Base-by-base conservation (phyloP, 768 basidiomycete genomes). In the Tricholomella constricta region DNA sequence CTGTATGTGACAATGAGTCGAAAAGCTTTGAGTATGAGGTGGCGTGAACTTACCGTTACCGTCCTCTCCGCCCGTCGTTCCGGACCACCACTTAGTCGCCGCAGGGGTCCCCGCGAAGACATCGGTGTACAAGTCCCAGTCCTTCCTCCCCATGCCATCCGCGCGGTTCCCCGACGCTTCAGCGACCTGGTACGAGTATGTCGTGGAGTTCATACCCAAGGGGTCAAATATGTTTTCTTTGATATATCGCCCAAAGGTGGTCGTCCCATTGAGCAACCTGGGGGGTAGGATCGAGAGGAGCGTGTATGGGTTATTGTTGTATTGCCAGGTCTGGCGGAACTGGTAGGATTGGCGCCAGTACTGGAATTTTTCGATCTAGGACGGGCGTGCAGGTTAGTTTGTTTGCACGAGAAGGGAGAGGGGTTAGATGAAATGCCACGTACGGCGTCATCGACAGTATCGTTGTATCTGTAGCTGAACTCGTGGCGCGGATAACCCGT, bases 241-340 rank as follows among this genome's bases (percentile, higher is more conserved):
- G 32, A 69, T 65, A 52, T 69, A 70, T 27, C 56, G 52, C 15
- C 62, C 60, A 37, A 69, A 58, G 15, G 65, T 42, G 15, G 63
- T 42, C 1, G 53, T 55, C 17, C 53, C 52, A 14, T 52, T 50
- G 7, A 63, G 61, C 6, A 63, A 51, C 1, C 40, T 49, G 2
- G 64, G 54, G 0, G 65, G 68, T 8, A 72, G 52, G 25, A 58
- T 62, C 0, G 67, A 65, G 9, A 70, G 43, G 14, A 65, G 41
- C 1, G 52, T 57, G 31, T 69, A 70, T 64, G 67, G 65, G 49
- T 63, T 59, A 52, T 69, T 70, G 53, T 57, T 62, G 55, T 69
- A 69, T 42, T 70, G 69, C 32, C 51, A 65, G 8, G 45, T 41
- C 10, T 64, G 52, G 10, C 71, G 65, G 55, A 72, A 72, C 34